Percentiles rank a stretch among this genome's conserved stretches.
Evolutionary conservation across 257 asterid genomes (phyloP).

Genomic region (Solanum pimpinellifolium): DNA sequence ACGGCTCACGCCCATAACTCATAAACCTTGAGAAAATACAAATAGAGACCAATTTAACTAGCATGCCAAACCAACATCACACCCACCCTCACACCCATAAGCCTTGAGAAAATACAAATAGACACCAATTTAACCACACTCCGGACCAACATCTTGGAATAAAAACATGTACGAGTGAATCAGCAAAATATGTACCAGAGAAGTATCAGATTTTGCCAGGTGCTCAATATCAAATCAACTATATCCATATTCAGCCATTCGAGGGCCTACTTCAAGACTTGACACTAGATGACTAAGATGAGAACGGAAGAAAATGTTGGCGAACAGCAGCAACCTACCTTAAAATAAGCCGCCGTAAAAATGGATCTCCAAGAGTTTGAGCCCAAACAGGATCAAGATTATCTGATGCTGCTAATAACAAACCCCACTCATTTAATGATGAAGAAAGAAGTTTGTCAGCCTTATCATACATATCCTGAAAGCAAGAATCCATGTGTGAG

Average conservation of each 20-base stretch:
- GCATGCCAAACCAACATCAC: background rate
- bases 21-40: background rate
- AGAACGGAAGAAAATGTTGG: background rate
- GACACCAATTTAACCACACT: background rate
- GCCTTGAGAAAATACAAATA: background rate
- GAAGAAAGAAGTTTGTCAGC: slow-evolving; percentile 75
- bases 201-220: background rate
- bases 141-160: background rate
- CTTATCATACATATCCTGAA: slow-evolving; percentile 56
- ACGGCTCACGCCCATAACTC: background rate
- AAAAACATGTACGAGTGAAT: background rate
- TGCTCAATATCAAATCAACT: background rate
- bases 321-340: slow-evolving; percentile 35
- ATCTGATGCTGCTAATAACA: slow-evolving; percentile 40
- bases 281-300: background rate
- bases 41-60: background rate
- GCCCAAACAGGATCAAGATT: slow-evolving; percentile 81
- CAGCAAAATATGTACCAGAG: background rate
- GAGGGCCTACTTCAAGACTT: background rate
- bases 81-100: background rate
- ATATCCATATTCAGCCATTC: background rate
- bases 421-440: slow-evolving; percentile 60
- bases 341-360: slow-evolving; percentile 76
- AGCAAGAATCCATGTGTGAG: slow-evolving; percentile 1
- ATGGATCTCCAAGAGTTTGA: slow-evolving; percentile 64